Percentiles rank a stretch among this genome's conserved stretches.
Evolutionary conservation across 305 asterid species (phyloP).

Genomic region (Galium porrigens): DNA sequence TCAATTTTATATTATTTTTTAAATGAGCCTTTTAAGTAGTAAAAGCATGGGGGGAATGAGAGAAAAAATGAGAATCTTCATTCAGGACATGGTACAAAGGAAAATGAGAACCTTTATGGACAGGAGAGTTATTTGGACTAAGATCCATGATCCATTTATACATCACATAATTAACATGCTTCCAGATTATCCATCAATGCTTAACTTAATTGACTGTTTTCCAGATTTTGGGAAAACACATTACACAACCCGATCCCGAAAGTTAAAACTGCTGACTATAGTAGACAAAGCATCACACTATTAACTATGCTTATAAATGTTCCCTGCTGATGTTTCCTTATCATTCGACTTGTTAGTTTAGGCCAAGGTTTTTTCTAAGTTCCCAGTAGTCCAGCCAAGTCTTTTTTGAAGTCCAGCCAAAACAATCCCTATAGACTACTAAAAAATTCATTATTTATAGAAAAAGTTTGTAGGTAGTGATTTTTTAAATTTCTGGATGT

Average conservation of each 20-base stretch:
- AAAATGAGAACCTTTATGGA: background rate
- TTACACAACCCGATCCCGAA: background rate
- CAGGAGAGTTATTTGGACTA: background rate
- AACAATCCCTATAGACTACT: background rate
- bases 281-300: background rate
- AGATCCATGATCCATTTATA: background rate
- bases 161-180: background rate
- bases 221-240: background rate
- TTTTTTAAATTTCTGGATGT: background rate
- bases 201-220: background rate
- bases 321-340: background rate
- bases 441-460: background rate
- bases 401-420: background rate
- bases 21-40: background rate
- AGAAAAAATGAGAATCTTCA: background rate
- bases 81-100: background rate
- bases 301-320: background rate
- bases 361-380: background rate
- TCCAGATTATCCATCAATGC: background rate
- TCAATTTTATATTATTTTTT: background rate
- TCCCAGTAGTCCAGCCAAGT: background rate
- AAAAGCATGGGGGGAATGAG: background rate
- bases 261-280: background rate
- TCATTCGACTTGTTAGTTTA: background rate
- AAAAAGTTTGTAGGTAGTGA: background rate